Evolutionary conservation across 1,284 basidiomycete genomes (phyloP), one percentile per base, ranked within the genome.

Genomic region (Exobasidium cylindrosporum): DNA sequence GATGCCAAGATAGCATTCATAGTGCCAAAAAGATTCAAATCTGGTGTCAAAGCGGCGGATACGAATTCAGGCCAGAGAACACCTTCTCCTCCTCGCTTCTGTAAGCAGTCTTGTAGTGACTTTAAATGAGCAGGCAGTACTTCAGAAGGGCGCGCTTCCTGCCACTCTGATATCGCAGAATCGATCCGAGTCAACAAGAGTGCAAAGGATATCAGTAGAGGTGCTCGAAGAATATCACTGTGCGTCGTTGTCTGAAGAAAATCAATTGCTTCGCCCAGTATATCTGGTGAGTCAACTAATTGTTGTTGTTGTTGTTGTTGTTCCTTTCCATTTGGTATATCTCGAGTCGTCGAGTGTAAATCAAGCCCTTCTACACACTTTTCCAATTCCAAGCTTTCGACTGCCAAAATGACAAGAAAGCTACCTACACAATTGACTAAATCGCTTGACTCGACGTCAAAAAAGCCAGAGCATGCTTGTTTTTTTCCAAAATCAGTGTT

Each of bases 351-450:
- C 45, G 23, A 30, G n/a, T 28, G 21, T 21, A 50, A 28, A 14
- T 21, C 26, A 10, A 52, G 26, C 5, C 83, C 82, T 45, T 88
- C 87, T 26, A 87, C 84, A 23, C 88, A 81, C n/a, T 83, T 84
- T 78, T 93, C 91, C 26, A 94, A 83, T 69, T 91, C 89, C 53
- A 93, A 83, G 14, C 90, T 84, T 77, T 93, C 91, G 62, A 92
- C 80, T 58, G 86, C 87, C 63, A 92, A 83, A 46, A 93, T 82
- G 24, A 89, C 85, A 86, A 90, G 90, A 21, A 91, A 81, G 4
- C 86, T 85, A 1, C 87, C 85, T 58, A 86, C 84, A 73, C 92
- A 89, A 62, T 87, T 83, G 21, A 85, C 82, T 24, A 90, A 78
- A 67, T 86, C 86, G 43, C 79, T 75, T 35, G 88, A 86, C 76